Base-by-base conservation (phyloP, 305 asterid species). In the Euphrasia arctica region DNA sequence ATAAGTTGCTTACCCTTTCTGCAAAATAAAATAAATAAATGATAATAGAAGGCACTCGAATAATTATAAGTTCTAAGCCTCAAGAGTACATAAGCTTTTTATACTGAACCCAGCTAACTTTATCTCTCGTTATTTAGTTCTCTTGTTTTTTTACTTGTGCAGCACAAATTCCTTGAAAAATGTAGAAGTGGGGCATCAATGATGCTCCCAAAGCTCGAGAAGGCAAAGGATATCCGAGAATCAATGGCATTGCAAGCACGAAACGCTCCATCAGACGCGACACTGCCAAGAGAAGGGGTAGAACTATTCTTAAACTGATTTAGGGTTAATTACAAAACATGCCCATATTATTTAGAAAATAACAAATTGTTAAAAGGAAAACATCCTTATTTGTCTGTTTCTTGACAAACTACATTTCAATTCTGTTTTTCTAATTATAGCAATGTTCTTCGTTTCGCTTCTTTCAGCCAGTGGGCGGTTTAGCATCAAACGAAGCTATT, bases 81-180 rank as follows among this genome's bases (percentile, higher is more conserved):
- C 18, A 6, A 48, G 54, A 48, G 54, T 64, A 34, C 61, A 29
- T 31, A 62, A 62, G 65, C 68, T 50, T 54, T 54, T 25, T 59
- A 60, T 63, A 41, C 70, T 60, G 28, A 56, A 25, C 63, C 15
- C 31, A 58, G 27, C 45, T 60, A 41, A 22, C 54, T 55, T 54
- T 50, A 56, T 70, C 67, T 71, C 28, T 22, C 59, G 42, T 65
- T 27, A 28, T 42, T 39, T 43, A 14, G 48, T 29, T 51, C 55
- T 56, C 43, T 74, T 42, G 5, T 49, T 45, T 55, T 45, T 55
- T 60, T 43, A 45, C 65, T 73, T 70, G 60, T 74, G 76, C 42
- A 93, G 99, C 97, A 94, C 86, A 90, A 94, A 81, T 94, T 94
- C 85, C 87, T 94, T 60, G 96, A 86, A 80, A 94, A 92, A 79